phyloP scores from a whole-genome alignment of 2,329 filamentous ascomycete species.

The Diaporthe vexans region DNA sequence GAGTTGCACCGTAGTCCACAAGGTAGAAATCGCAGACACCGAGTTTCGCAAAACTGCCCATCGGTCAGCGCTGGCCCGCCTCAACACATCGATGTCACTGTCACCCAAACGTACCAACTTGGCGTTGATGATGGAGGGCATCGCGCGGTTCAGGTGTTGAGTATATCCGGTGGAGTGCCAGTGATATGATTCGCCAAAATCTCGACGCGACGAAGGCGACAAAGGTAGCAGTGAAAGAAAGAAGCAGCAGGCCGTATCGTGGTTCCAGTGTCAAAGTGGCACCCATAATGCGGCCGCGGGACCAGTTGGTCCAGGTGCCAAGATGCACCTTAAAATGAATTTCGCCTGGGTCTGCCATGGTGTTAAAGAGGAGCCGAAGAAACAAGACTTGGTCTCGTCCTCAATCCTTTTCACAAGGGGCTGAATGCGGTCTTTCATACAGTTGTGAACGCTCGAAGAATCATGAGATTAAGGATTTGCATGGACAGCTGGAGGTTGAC shows the following conservation, averaged over 20 bases:
- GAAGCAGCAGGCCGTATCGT: background rate
- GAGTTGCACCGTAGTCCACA: background rate
- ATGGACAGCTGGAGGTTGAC: too few relatives aligned
- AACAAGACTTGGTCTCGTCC: too few relatives aligned
- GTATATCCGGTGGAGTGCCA: conserved; percentile 43
- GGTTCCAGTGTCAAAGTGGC: conserved; percentile 18
- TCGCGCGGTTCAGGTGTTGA: conserved; percentile 44
- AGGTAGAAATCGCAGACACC: background rate
- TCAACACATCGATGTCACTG: background rate
- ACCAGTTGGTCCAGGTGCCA: conserved; percentile 17
- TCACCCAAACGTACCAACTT: conserved; percentile 26
- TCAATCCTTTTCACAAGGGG: too few relatives aligned
- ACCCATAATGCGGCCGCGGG: background rate
- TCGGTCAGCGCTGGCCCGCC: background rate
- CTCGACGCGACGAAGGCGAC: conserved; percentile 43
- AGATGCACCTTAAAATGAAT: background rate
- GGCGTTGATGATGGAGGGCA: conserved; percentile 48
- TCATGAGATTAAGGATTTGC: too few relatives aligned
- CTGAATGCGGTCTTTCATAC: too few relatives aligned
- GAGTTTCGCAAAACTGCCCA: conserved; percentile 12
- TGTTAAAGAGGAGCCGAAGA: too few relatives aligned
- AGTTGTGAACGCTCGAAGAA: too few relatives aligned
- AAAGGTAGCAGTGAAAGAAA: conserved; percentile 20
- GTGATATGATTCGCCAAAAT: conserved; percentile 45
- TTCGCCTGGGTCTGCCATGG: conserved; percentile 1